Conservation (phyloP, 768 basidiomycete species). For the Trametes gibbosa region DNA sequence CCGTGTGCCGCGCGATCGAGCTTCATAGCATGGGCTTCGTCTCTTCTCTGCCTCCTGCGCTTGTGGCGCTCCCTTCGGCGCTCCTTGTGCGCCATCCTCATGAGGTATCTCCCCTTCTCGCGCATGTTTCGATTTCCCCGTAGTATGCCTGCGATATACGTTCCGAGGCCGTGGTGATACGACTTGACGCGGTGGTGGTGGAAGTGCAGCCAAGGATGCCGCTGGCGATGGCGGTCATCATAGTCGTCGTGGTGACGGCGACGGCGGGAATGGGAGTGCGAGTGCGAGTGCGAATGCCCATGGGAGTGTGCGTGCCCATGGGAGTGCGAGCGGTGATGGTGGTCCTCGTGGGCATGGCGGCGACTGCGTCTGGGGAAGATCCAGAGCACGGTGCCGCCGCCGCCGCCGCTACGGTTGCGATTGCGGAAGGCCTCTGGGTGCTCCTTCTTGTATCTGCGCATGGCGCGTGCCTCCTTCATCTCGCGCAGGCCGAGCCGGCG, state of each 20-base stretch:
- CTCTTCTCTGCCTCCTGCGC: slow-evolving; percentile 13
- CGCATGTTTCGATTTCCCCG: slow-evolving; percentile 10
- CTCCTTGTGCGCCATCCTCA: slow-evolving; percentile 16
- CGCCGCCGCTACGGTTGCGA: slow-evolving; percentile 14
- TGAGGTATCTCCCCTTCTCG: slow-evolving; percentile 14
- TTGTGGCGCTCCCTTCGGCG: slow-evolving; percentile 19
- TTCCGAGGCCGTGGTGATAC: slow-evolving; percentile 23
- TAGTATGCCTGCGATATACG: slow-evolving; percentile 19
- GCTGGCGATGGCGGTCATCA: slow-evolving; percentile 16
- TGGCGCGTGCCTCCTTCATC: slow-evolving; percentile 54
- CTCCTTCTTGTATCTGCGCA: slow-evolving; percentile 30
- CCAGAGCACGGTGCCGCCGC: slow-evolving; percentile 28
- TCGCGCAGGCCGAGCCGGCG: slow-evolving; percentile 64
- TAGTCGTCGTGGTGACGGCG: slow-evolving; percentile 6
- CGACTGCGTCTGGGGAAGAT: slow-evolving; percentile 20
- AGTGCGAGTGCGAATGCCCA: slow-evolving; percentile 3
- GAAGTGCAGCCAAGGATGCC: slow-evolving; percentile 23
- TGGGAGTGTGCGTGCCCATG: slow-evolving; percentile 2
- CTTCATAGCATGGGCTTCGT: slow-evolving; percentile 17
- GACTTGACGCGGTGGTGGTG: slow-evolving; percentile 23
- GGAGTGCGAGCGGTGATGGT: neutral
- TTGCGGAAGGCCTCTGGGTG: slow-evolving; percentile 24
- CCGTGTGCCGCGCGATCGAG: slow-evolving; percentile 5
- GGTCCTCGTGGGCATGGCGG: neutral
- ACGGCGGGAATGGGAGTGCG: slow-evolving; percentile 1